Conservation (phyloP, 371 early-diverging fungal species). For the Rhizopus arrhizus region DNA sequence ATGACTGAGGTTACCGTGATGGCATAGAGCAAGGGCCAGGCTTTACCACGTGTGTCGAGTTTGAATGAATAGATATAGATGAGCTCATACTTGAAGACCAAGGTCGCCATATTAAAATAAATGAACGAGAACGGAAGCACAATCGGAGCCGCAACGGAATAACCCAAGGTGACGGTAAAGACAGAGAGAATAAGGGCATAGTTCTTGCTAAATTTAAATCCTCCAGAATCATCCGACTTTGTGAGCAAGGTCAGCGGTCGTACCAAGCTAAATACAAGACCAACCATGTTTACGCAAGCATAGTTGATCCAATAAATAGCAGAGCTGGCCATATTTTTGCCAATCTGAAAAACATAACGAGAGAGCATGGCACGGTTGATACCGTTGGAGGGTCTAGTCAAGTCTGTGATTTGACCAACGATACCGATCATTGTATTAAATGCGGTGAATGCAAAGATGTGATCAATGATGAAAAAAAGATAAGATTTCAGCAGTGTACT, state of each 20-base stretch:
- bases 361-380: constrained; percentile 7
- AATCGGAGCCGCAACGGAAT: constrained; percentile 76
- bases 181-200: constrained; percentile 67
- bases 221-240: constrained; percentile 15
- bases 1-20: constrained; percentile 62
- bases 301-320: constrained; percentile 74
- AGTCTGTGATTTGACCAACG: constrained; percentile 43
- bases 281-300: constrained; percentile 58
- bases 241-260: constrained; percentile 36
- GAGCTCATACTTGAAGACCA: constrained; percentile 71
- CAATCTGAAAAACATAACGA: constrained; percentile 35
- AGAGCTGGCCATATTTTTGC: constrained; percentile 45
- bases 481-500: constrained; percentile 69
- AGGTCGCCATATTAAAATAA: constrained; percentile 65
- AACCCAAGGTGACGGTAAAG: constrained; percentile 72
- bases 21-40: constrained; percentile 77
- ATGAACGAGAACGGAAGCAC: constrained; percentile 67
- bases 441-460: constrained; percentile 63
- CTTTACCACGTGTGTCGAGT: constrained; percentile 72
- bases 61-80: constrained; percentile 64
- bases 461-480: constrained; percentile 69
- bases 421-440: constrained; percentile 55
- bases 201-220: constrained; percentile 27
- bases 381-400: constrained; percentile 10
- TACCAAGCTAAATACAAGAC: constrained; percentile 55